Evolutionary conservation across 805 yeast species (phyloP).

Genomic region (Myxozyma nipponensis): DNA sequence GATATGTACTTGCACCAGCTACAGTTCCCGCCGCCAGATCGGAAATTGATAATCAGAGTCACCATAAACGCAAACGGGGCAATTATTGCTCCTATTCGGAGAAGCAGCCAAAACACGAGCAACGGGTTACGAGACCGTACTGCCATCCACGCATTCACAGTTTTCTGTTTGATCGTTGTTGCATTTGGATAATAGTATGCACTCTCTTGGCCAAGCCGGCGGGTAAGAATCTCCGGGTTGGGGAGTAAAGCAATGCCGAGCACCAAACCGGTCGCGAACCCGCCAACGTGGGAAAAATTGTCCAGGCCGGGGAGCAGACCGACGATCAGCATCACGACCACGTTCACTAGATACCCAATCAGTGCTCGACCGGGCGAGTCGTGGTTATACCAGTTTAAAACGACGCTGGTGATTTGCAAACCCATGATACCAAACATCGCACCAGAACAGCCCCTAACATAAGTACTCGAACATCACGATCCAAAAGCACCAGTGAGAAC

Average conservation of each 20-base stretch:
- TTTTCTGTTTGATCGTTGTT: slow-evolving; percentile 29
- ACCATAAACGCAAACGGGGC: slow-evolving; percentile 51
- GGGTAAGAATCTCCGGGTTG: slow-evolving; percentile 46
- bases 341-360: slow-evolving; percentile 50
- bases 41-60: slow-evolving; percentile 48
- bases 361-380: slow-evolving; percentile 48
- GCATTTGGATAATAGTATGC: slow-evolving; percentile 13
- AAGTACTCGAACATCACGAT: neutral
- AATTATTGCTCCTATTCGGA: slow-evolving; percentile 46
- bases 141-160: slow-evolving; percentile 29
- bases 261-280: slow-evolving; percentile 59
- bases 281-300: slow-evolving; percentile 73
- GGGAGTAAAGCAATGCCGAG: slow-evolving; percentile 49
- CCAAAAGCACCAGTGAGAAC: neutral
- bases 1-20: slow-evolving; percentile 71
- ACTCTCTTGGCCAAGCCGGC: slow-evolving; percentile 25
- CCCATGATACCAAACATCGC: slow-evolving; percentile 68
- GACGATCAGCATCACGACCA: slow-evolving; percentile 54
- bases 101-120: slow-evolving; percentile 52
- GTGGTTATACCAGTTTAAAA: slow-evolving; percentile 50
- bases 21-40: slow-evolving; percentile 51
- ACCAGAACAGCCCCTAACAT: slow-evolving; percentile 66
- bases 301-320: slow-evolving; percentile 73
- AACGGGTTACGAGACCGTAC: slow-evolving; percentile 30
- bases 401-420: slow-evolving; percentile 50